Evolutionary conservation across 768 basidiomycete genomes (phyloP).

Genomic region (Termitomyces sp.): DNA sequence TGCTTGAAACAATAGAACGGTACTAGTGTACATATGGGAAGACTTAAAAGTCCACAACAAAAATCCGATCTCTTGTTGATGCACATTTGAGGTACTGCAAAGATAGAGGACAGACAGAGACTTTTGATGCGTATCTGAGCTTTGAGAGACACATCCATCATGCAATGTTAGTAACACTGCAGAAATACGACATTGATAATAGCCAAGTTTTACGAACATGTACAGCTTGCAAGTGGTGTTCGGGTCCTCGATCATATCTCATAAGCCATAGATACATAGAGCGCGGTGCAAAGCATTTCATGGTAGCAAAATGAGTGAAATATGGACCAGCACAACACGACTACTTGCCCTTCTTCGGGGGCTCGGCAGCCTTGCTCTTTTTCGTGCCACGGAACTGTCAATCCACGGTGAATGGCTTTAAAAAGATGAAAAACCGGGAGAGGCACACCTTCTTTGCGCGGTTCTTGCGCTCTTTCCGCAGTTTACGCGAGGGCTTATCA

Average conservation of each 20-base stretch:
- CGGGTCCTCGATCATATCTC: conserved; percentile 16
- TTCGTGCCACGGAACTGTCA: conserved; percentile 87
- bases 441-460: conserved; percentile 87
- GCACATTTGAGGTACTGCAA: background rate
- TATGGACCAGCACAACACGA: conserved; percentile 21
- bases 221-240: background rate
- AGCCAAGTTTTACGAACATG: background rate
- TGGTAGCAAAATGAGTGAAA: conserved; percentile 22
- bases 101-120: too few species aligned
- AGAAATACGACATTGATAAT: too few species aligned
- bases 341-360: conserved; percentile 91
- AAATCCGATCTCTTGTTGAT: background rate
- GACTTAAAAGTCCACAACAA: too few species aligned
- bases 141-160: too few species aligned
- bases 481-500: conserved; percentile 90
- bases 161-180: background rate
- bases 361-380: conserved; percentile 90
- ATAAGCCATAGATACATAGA: conserved; percentile 18
- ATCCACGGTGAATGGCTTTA: conserved; percentile 11
- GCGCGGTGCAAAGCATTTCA: conserved; percentile 15
- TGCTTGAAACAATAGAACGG: background rate
- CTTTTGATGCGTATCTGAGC: background rate
- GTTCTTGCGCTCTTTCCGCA: conserved; percentile 99
- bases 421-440: background rate
- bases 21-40: background rate